These are phyloP conservation scores for Aspergillus sclerotioniger DNA, from an alignment of 495 filamentous ascomycete genomes.

Conservation along the genomic window DNA sequence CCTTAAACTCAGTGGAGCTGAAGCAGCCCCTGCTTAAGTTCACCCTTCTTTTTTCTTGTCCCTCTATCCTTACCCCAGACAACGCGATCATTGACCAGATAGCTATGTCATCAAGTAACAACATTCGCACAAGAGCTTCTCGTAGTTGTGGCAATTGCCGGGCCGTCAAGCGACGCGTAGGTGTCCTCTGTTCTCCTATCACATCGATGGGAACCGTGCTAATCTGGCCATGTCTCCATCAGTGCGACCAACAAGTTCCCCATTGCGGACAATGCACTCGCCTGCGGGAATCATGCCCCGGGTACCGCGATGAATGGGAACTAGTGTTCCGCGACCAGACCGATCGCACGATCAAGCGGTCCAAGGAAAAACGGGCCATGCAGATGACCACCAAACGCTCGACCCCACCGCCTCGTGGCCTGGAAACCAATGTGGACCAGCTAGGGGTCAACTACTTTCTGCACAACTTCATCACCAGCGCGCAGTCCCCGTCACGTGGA, in stretches of 20 bases:
- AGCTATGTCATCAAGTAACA: background rate
- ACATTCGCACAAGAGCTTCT: conserved; percentile 12
- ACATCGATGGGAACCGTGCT: background rate
- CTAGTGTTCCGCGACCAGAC: conserved; percentile 25
- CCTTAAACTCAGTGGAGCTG: background rate
- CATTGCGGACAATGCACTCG: conserved; percentile 33
- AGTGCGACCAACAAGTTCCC: conserved; percentile 31
- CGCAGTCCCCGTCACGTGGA: conserved; percentile 25
- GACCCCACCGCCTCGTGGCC: conserved; percentile 9
- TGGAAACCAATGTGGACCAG: conserved; percentile 22
- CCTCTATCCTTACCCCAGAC: background rate
- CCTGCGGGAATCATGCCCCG: conserved; percentile 23
- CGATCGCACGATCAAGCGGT: conserved; percentile 25
- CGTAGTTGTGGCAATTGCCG: conserved; percentile 22
- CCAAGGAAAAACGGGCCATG: conserved; percentile 14
- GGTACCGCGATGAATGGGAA: conserved; percentile 31
- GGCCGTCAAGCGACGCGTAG: conserved; percentile 22
- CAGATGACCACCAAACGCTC: background rate
- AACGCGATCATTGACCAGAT: background rate
- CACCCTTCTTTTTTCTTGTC: background rate
- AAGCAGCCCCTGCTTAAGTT: background rate
- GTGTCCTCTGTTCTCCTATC: conserved; percentile 7
- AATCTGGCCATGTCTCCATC: background rate
- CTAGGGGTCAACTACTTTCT: conserved; percentile 38
- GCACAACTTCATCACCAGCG: conserved; percentile 30